phyloP scores from a whole-genome alignment of 257 asterid species.

The Hygrophila difformis region DNA sequence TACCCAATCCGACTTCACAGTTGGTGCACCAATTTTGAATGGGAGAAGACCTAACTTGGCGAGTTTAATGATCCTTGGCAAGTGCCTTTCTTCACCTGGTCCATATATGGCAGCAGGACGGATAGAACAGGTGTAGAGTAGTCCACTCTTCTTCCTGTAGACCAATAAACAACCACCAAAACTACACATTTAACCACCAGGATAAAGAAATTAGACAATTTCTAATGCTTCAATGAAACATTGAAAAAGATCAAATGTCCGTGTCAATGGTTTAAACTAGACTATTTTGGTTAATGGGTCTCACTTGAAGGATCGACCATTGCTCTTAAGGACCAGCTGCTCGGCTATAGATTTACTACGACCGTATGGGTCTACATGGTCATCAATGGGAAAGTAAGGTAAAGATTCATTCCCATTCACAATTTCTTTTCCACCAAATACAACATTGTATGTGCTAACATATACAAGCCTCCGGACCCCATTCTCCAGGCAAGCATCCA shows the following conservation, averaged over 20 bases:
- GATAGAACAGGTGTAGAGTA: slow-evolving; percentile 71
- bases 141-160: slow-evolving; percentile 51
- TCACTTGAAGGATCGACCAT: slow-evolving; percentile 69
- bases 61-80: slow-evolving; percentile 69
- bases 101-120: slow-evolving; percentile 99
- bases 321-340: slow-evolving; percentile 77
- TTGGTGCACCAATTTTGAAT: slow-evolving; percentile 50
- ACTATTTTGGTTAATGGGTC: slow-evolving; percentile 8
- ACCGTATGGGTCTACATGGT: slow-evolving; percentile 78
- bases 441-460: slow-evolving; percentile 84
- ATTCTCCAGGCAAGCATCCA: slow-evolving; percentile 74
- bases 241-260: neutral
- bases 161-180: slow-evolving; percentile 12
- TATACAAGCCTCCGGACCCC: slow-evolving; percentile 73
- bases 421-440: slow-evolving; percentile 78
- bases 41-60: slow-evolving; percentile 84
- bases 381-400: slow-evolving; percentile 83
- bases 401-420: slow-evolving; percentile 75
- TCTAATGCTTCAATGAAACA: neutral
- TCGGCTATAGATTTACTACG: slow-evolving; percentile 92
- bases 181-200: slow-evolving; percentile 3
- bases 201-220: neutral
- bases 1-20: slow-evolving; percentile 88
- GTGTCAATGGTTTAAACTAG: neutral
- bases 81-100: slow-evolving; percentile 96